Conservation (phyloP, 129 eudicot species). For the Pittosporum tobira region DNA sequence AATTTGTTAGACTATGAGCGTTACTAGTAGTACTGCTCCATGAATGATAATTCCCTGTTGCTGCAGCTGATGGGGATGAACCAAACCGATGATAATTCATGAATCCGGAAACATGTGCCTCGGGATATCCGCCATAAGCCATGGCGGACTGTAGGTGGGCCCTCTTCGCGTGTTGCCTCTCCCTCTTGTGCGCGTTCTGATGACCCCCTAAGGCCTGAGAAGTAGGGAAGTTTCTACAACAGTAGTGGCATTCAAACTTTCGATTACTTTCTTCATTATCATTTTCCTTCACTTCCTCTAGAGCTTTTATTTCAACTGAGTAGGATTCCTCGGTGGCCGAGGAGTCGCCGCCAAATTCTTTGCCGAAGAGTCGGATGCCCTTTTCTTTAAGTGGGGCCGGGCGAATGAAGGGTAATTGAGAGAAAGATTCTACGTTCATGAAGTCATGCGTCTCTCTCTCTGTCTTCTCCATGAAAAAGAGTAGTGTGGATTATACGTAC, state of each 20-base stretch:
- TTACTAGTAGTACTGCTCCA: conserved; percentile 18
- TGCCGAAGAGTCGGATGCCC: conserved; percentile 77
- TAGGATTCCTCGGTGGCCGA: conserved; percentile 18
- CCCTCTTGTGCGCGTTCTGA: conserved; percentile 96
- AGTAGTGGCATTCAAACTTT: conserved; percentile 92
- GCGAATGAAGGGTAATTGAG: conserved; percentile 92
- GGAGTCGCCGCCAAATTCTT: conserved; percentile 46
- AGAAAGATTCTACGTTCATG: conserved; percentile 96
- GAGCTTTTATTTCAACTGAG: conserved; percentile 15
- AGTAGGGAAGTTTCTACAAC: conserved; percentile 96
- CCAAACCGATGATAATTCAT: conserved; percentile 46
- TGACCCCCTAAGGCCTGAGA: conserved; percentile 99
- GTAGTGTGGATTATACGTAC: not conserved
- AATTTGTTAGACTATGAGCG: conserved; percentile 6
- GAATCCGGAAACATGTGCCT: conserved; percentile 46
- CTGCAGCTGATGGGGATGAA: conserved; percentile 26
- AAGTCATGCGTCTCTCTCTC: conserved; percentile 72
- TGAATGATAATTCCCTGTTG: conserved; percentile 27
- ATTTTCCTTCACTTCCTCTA: conserved; percentile 20
- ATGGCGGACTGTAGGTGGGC: conserved; percentile 81
- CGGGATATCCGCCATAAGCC: conserved; percentile 38
- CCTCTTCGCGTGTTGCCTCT: conserved; percentile 89
- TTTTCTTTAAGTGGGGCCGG: conserved; percentile 52
- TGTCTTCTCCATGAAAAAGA: conserved; percentile 44
- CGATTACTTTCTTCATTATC: conserved; percentile 37